Base-by-base conservation (phyloP, 2,329 filamentous ascomycete species). In the Raffaelea deltoideospora region DNA sequence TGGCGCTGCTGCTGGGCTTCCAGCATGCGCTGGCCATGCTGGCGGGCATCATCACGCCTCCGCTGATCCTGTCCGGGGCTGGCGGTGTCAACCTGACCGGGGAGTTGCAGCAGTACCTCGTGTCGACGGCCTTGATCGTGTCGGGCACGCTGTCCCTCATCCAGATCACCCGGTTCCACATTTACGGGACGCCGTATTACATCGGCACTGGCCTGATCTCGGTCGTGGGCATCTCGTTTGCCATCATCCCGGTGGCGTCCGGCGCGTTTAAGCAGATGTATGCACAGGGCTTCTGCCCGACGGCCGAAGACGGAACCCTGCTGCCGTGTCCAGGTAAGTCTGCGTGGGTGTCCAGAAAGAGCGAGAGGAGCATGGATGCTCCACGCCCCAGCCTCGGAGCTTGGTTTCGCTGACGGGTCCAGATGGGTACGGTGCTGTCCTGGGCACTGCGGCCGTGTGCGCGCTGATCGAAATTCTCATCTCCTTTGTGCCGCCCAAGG, bases 11-110 rank as follows among this genome's bases (percentile, higher is more conserved):
- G 2, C 68, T 90, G 3, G 83, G 83, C 15, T 72, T 90, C 36
- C 83, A 90, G 48, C 83, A 90, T 53, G 67, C 82, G 2, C 61
- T 90, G 30, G 73, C 80, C 39, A 87, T 90, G 81, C 55, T 81
- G 41, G 76, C 75, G 10, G 74, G 74, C 26, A 67, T 87, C 46
- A 86, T 90, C 41, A 80, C 81, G 3, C 83, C 83, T 26, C 81
- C 83, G 2, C 71, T 90, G 37, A 76, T 87, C 42, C 69, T 90
- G 41, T 58, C 72, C 3, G 65, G 69, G 14, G 54, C 67, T 2
- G 64, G 62, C 26, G 72, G 76, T 20, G 79, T 76, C 40, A 79
- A 85, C 47, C 61, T 90, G 7, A 54, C 59, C 3, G 48, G 61
- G 0, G 65, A 64, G 1, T 58, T 76, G 33, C 72, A 79, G 43